These are phyloP conservation scores for Lyophyllum decastes DNA, from an alignment of 768 basidiomycete genomes.

Conservation along the genomic window DNA sequence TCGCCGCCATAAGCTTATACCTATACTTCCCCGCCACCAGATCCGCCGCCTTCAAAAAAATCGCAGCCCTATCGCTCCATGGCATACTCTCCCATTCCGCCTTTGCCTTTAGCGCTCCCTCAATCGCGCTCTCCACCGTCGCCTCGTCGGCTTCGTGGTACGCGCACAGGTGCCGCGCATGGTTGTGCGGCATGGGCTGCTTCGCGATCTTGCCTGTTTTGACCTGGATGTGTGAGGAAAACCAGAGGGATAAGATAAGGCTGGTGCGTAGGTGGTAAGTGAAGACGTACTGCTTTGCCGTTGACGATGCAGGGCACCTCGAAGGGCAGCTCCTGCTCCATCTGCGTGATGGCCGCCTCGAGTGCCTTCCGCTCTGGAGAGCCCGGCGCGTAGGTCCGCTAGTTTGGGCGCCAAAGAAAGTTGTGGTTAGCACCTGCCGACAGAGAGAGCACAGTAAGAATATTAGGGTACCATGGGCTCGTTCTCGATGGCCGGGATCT, in stretches of 20 bases:
- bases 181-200: slow-evolving; percentile 86
- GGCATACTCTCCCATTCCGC: slow-evolving; percentile 90
- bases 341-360: slow-evolving; percentile 70
- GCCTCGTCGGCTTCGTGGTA: slow-evolving; percentile 89
- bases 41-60: slow-evolving; percentile 98
- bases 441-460: background rate
- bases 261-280: too few relatives aligned
- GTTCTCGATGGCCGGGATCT: slow-evolving; percentile 84
- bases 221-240: slow-evolving; percentile 47
- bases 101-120: slow-evolving; percentile 86
- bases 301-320: slow-evolving; percentile 94
- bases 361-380: slow-evolving; percentile 77
- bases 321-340: slow-evolving; percentile 84
- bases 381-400: slow-evolving; percentile 80
- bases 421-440: background rate
- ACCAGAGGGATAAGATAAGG: too few relatives aligned
- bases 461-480: slow-evolving; percentile 88
- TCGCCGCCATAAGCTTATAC: slow-evolving; percentile 93
- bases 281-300: slow-evolving; percentile 71
- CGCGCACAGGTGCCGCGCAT: slow-evolving; percentile 75
- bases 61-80: slow-evolving; percentile 96
- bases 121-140: slow-evolving; percentile 77
- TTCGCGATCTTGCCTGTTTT: slow-evolving; percentile 77
- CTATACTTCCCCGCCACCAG: slow-evolving; percentile 94
- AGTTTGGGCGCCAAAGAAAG: background rate